Base-by-base conservation (phyloP, 495 filamentous ascomycete species). In the Xylaria curta region DNA sequence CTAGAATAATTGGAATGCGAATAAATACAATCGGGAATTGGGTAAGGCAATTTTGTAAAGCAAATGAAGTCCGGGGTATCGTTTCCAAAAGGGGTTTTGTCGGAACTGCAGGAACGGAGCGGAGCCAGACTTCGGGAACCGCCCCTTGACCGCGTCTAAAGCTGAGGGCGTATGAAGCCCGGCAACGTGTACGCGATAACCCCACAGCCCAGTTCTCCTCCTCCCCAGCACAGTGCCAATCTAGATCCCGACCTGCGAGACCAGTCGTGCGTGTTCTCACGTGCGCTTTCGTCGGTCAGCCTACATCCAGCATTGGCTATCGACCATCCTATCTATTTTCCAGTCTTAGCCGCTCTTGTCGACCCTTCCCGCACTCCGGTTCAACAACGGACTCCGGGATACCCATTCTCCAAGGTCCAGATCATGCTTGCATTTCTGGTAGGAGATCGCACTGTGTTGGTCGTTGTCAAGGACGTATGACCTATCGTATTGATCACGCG, bases 151-250 rank as follows among this genome's bases (percentile, higher is more conserved):
- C n/a, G 38, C n/a, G 38, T 42, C 38, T 8, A 42, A 42, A 42
- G 38, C 38, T 42, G 38, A 42, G 38, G 38, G 38, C 38, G 38
- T 42, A 60, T 60, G 31, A 60, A 38, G 58, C 31, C 9, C 31
- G 10, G 58, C 58, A 60, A 60, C 58, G 58, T 60, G 58, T 60
- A 60, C 58, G 17, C 46, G 10, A 7, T 9, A 60, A 60, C 31
- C 58, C 58, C 58, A 38, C 58, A 38, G 1, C 58, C 17, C 10
- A 17, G 4, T 8, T 49, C 46, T 33, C 54, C 54, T 28, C 26
- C 51, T 31, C 28, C 54, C 56, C 33, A 36, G 19, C 33, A 60
- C 33, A 38, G 33, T 60, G 58, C 58, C 17, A 6, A 51, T n/a
- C 56, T 15, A 10, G 10, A 31, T 31, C 33, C 6, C 33, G 4